Base-by-base conservation (phyloP, 306 rosid species). In the Inga oerstediana region DNA sequence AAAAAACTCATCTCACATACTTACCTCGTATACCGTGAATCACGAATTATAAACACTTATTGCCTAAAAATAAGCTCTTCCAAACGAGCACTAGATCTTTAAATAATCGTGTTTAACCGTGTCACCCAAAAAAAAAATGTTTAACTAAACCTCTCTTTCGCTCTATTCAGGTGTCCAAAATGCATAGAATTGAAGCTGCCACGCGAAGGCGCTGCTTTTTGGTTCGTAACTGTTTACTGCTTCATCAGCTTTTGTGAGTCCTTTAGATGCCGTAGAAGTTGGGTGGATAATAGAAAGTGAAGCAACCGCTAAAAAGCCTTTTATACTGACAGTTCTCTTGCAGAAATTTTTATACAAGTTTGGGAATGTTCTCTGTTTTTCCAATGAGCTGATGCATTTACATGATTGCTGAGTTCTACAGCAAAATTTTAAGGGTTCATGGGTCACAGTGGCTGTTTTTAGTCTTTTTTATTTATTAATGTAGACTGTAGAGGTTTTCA, bases 181-280 rank as follows among this genome's bases (percentile, higher is more conserved):
- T 96, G 99, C 79, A 72, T 94, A 82, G 93, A 94, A 56, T 85
- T 96, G 88, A 96, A 91, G 93, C 97, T 96, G 84, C 94, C 98
- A 45, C 97, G 97, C 3, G 95, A 92, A 84, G 89, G 86, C 66
- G 91, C 98, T 44, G 92, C 99, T 52, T 96, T 96, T 94, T 96
- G 97, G 99, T 96, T 32, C 78, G 99, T 91, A 80, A 81, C 64
- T 75, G 24, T 70, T 46, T 76, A 39, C 70, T 64, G 34, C 78
- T 69, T 74, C 61, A 8, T 44, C 24, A 37, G 41, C 24, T 27
- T 51, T 77, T 81, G 61, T 43, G 34, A 30, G 67, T 68, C 30
- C 17, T 39, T 49, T 70, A 20, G 20, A n/a, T 72, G 27, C 52
- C 46, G 16, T 83, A 19, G 75, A 74, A 32, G 43, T 64, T 70